Evolutionary conservation across 495 filamentous ascomycete species (phyloP).

Genomic region (Daldinia bambusicola): DNA sequence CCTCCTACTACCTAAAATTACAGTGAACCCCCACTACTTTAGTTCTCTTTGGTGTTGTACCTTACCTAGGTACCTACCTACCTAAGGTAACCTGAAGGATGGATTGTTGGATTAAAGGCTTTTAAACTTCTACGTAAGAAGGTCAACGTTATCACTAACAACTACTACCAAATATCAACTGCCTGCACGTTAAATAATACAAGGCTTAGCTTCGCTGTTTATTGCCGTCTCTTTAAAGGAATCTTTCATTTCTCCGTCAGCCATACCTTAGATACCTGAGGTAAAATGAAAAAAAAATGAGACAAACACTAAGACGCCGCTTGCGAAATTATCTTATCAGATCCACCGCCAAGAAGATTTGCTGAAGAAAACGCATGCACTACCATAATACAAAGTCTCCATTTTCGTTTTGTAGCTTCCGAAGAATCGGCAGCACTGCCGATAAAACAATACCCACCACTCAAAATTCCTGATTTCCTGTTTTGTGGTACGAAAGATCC

Average conservation of each 20-base stretch:
- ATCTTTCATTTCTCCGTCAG: too few species aligned
- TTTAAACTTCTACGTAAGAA: too few species aligned
- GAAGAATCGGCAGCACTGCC: neutral
- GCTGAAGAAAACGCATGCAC: neutral
- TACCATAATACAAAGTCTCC: neutral
- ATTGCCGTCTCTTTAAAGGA: too few species aligned
- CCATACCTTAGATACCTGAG: too few species aligned
- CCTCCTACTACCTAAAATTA: neutral
- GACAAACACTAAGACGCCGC: neutral
- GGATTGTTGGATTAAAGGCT: neutral
- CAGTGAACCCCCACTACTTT: neutral
- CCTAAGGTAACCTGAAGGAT: too few species aligned
- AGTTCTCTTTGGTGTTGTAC: too few species aligned
- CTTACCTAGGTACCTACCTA: too few species aligned
- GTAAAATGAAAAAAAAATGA: too few species aligned
- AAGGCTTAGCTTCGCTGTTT: too few species aligned
- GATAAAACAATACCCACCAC: neutral
- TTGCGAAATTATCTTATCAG: slow-evolving; percentile 1
- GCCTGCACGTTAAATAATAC: too few species aligned
- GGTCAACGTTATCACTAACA: too few species aligned
- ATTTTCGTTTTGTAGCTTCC: neutral
- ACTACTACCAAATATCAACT: too few species aligned
- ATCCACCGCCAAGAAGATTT: neutral
- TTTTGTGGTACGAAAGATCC: neutral
- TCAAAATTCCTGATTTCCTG: neutral